These are phyloP conservation scores for Arxiozyma bovina DNA, from an alignment of 1,139 yeast species.

Conservation along the genomic window DNA sequence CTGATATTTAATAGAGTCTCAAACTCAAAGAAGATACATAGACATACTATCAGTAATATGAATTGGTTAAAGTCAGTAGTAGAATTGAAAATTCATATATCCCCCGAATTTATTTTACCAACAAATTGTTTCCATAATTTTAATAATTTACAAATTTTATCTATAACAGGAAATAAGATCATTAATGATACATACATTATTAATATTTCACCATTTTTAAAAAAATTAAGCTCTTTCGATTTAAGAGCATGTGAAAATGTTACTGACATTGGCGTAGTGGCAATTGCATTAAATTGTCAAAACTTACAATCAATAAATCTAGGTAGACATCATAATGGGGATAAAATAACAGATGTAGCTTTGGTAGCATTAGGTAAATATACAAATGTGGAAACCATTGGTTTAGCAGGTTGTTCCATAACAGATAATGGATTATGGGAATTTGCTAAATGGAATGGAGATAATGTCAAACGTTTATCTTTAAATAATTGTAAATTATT, in stretches of 20 bases:
- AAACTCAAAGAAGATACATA: background rate
- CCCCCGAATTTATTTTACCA: slow-evolving; percentile 62
- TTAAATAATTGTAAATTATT: slow-evolving; percentile 64
- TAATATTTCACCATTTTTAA: slow-evolving; percentile 46
- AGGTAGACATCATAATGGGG: slow-evolving; percentile 69
- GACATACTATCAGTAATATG: background rate
- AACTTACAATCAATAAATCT: slow-evolving; percentile 54
- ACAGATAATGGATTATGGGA: slow-evolving; percentile 78
- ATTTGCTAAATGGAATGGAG: slow-evolving; percentile 53
- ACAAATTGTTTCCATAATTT: slow-evolving; percentile 36
- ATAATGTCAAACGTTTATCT: slow-evolving; percentile 55
- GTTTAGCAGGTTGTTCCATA: slow-evolving; percentile 80
- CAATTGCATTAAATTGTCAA: slow-evolving; percentile 52
- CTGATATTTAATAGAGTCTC: slow-evolving; percentile 44
- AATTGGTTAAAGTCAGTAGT: slow-evolving; percentile 33
- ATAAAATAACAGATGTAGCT: slow-evolving; percentile 62
- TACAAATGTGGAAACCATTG: slow-evolving; percentile 57
- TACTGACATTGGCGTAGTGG: slow-evolving; percentile 64
- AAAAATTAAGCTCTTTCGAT: slow-evolving; percentile 57
- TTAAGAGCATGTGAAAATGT: slow-evolving; percentile 77
- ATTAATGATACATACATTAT: slow-evolving; percentile 55
- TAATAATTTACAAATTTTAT: slow-evolving; percentile 44
- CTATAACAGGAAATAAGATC: slow-evolving; percentile 66
- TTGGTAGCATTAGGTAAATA: slow-evolving; percentile 49
- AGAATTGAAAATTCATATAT: slow-evolving; percentile 75